Conservation (phyloP, 129 eudicot genomes). For the Saposhnikovia divaricata region DNA sequence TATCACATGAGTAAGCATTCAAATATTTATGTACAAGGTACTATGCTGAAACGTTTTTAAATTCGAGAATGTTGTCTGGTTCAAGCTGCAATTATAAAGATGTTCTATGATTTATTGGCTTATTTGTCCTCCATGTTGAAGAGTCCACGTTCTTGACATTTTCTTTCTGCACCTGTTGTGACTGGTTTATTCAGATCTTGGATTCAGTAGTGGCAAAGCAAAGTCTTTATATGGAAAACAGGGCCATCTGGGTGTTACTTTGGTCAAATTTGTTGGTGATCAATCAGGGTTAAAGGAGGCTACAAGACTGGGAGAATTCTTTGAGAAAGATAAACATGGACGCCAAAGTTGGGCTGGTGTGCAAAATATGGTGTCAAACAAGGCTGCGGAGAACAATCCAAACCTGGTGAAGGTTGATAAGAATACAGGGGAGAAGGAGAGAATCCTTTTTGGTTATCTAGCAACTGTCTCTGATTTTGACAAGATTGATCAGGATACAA, state of each 20-base stretch:
- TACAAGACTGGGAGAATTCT: conserved; percentile 53
- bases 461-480: conserved; percentile 77
- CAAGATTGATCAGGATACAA: conserved; percentile 55
- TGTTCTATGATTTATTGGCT: neutral
- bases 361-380: conserved; percentile 34
- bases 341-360: conserved; percentile 54
- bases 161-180: conserved; percentile 3
- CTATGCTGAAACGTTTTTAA: neutral
- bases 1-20: neutral
- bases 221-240: conserved; percentile 79
- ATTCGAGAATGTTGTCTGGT: neutral
- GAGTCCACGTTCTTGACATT: conserved; percentile 6
- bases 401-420: conserved; percentile 59
- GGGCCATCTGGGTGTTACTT: conserved; percentile 71
- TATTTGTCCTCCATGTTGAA: neutral
- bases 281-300: conserved; percentile 72
- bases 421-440: conserved; percentile 63
- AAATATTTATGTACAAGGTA: neutral
- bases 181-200: conserved; percentile 53
- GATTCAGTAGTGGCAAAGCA: conserved; percentile 65
- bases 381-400: conserved; percentile 64
- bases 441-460: conserved; percentile 71
- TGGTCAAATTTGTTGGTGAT: conserved; percentile 61
- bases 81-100: neutral
- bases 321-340: conserved; percentile 71